A percentile compares a stretch with the other conserved stretches of the same genome.
Evolutionary conservation across 306 rosid species (phyloP).

Genomic region (Biancaea sappan): DNA sequence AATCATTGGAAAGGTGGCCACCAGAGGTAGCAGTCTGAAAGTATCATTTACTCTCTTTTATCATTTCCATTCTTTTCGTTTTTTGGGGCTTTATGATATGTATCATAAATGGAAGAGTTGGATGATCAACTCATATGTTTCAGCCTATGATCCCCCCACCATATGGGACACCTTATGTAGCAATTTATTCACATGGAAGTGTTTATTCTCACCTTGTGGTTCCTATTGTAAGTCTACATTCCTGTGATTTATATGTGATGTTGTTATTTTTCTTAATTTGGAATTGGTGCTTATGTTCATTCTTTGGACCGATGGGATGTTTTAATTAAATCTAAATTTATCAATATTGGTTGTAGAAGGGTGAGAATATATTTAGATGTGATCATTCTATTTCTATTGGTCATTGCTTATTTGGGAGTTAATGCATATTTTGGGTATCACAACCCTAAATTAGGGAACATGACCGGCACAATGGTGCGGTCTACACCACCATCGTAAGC

Average conservation of each 20-base stretch:
- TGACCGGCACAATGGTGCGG: too few relatives aligned
- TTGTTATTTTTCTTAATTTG: not conserved
- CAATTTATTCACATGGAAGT: slow-evolving; percentile 85
- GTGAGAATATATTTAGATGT: not conserved
- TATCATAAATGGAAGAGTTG: not conserved
- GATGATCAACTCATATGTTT: slow-evolving; percentile 39
- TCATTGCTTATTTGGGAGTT: not conserved
- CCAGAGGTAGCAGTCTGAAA: slow-evolving; percentile 64
- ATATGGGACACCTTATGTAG: slow-evolving; percentile 84
- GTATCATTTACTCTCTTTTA: slow-evolving; percentile 18
- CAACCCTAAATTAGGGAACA: too few relatives aligned
- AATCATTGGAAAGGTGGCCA: slow-evolving; percentile 48
- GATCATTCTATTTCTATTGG: slow-evolving; percentile 17
- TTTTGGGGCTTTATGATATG: slow-evolving; percentile 10
- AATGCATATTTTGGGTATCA: not conserved
- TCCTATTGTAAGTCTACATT: slow-evolving; percentile 68
- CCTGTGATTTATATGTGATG: not conserved
- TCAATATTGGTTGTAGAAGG: not conserved
- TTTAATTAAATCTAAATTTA: not conserved
- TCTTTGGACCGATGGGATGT: slow-evolving; percentile 13
- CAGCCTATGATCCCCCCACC: slow-evolving; percentile 86
- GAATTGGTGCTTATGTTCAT: slow-evolving; percentile 19
- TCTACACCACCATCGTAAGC: too few relatives aligned
- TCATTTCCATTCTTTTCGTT: not conserved
- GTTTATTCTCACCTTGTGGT: slow-evolving; percentile 76